These are phyloP conservation scores for Cinchona pubescens DNA, from an alignment of 257 asterid species.

Conservation along the genomic window DNA sequence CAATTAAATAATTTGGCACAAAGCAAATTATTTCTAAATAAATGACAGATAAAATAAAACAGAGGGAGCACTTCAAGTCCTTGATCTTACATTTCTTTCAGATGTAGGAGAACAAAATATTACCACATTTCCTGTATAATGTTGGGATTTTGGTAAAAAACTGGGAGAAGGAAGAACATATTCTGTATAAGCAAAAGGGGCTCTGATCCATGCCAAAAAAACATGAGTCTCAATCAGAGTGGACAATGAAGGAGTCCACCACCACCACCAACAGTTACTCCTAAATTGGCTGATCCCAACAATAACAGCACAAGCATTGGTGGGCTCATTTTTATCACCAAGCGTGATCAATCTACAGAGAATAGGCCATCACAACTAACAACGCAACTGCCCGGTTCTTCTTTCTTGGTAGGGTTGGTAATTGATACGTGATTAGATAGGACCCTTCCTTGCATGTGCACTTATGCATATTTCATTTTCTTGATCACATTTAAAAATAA, in stretches of 20 bases:
- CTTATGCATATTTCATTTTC: slow-evolving; percentile 17
- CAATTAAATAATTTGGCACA: too few species aligned
- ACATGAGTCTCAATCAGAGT: slow-evolving; percentile 10
- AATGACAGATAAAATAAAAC: too few species aligned
- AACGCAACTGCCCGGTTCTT: background rate
- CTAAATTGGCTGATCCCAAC: background rate
- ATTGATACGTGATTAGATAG: slow-evolving; percentile 7
- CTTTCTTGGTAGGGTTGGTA: slow-evolving; percentile 1
- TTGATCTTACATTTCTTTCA: too few species aligned
- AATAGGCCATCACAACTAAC: background rate
- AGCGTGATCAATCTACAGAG: slow-evolving; percentile 32
- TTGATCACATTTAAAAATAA: background rate
- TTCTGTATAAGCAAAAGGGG: background rate
- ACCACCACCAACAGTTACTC: slow-evolving; percentile 5
- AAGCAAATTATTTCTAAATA: too few species aligned
- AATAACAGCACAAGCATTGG: background rate
- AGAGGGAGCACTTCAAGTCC: too few species aligned
- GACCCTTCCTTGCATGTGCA: slow-evolving; percentile 19
- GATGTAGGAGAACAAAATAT: background rate
- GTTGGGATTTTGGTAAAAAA: background rate
- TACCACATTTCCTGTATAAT: background rate
- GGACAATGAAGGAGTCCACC: slow-evolving; percentile 3
- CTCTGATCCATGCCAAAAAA: background rate
- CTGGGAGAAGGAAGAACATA: background rate
- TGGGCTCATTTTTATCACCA: slow-evolving; percentile 7